These are phyloP conservation scores for Paramarasmius palmivorus DNA, from an alignment of 1,284 basidiomycete species.

Conservation along the genomic window DNA sequence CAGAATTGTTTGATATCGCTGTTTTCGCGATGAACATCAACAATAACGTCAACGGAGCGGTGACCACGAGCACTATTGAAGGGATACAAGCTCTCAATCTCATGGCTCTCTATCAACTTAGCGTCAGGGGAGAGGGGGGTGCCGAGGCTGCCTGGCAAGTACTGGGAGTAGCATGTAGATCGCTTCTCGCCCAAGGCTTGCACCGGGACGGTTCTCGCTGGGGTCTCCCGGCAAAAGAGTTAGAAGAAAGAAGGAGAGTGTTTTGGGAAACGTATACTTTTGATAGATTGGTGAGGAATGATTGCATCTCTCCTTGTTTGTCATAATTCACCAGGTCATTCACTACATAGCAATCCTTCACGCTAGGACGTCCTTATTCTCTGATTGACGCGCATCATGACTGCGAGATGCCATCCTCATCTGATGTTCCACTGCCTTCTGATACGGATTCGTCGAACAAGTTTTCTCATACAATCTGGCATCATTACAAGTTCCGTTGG, in stretches of 20 bases:
- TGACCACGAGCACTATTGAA: conserved; percentile 16
- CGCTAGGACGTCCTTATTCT: conserved; percentile 24
- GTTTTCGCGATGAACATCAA: conserved; percentile 18
- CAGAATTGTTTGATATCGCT: conserved; percentile 20
- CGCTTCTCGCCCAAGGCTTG: conserved; percentile 24
- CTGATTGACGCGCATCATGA: conserved; percentile 22
- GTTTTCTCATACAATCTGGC: conserved; percentile 22
- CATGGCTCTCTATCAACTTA: conserved; percentile 22
- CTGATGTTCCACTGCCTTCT: conserved; percentile 22
- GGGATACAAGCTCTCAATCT: conserved; percentile 24
- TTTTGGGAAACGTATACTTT: conserved; percentile 23
- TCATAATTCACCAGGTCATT: neutral
- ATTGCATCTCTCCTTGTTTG: neutral
- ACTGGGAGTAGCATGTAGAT: conserved; percentile 22
- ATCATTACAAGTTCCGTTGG: conserved; percentile 25
- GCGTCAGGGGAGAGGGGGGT: conserved; percentile 19
- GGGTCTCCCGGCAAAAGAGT: conserved; percentile 19
- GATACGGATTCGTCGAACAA: conserved; percentile 18
- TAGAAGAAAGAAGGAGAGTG: conserved; percentile 24
- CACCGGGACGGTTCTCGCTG: conserved; percentile 25
- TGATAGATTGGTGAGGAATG: conserved; percentile 22
- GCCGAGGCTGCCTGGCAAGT: conserved; percentile 24
- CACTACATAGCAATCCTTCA: conserved; percentile 23
- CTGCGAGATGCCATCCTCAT: conserved; percentile 25
- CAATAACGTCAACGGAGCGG: conserved; percentile 17